Conservation (phyloP, 805 yeast species). For the Candida nonsorbophila region DNA sequence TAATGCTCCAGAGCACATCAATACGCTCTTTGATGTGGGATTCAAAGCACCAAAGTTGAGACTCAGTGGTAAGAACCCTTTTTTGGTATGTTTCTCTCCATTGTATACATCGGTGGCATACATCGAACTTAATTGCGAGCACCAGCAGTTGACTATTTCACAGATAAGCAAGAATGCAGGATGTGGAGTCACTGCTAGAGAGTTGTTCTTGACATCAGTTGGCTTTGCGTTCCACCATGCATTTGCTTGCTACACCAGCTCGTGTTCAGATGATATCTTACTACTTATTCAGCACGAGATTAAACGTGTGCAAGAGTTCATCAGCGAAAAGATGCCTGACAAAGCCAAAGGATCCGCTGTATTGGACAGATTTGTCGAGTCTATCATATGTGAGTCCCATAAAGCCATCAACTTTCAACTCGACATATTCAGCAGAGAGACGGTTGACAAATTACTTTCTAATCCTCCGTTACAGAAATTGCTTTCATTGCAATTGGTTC, state of each 20-base stretch:
- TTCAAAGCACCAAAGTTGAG: conserved; percentile 37
- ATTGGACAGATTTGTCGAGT: conserved; percentile 24
- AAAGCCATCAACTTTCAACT: conserved; percentile 69
- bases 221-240: conserved; percentile 66
- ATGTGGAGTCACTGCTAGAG: conserved; percentile 18
- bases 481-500: conserved; percentile 59
- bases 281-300: conserved; percentile 50
- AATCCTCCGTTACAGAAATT: conserved; percentile 76
- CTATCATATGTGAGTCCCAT: conserved; percentile 62
- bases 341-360: conserved; percentile 6
- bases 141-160: conserved; percentile 11
- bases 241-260: conserved; percentile 61
- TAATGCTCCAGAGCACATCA: too few species aligned
- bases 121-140: conserved; percentile 9
- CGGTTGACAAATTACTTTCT: conserved; percentile 67
- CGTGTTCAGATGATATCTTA: conserved; percentile 66
- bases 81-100: conserved; percentile 44
- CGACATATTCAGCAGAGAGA: conserved; percentile 61
- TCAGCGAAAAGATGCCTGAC: conserved; percentile 10
- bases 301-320: conserved; percentile 10
- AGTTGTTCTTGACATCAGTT: conserved; percentile 42
- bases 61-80: conserved; percentile 14
- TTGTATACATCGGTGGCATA: conserved; percentile 39
- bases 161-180: conserved; percentile 14
- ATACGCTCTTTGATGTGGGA: conserved; percentile 50